These are phyloP conservation scores for Arachnomyces sp. DNA, from an alignment of 2,329 filamentous ascomycete species.

Conservation along the genomic window DNA sequence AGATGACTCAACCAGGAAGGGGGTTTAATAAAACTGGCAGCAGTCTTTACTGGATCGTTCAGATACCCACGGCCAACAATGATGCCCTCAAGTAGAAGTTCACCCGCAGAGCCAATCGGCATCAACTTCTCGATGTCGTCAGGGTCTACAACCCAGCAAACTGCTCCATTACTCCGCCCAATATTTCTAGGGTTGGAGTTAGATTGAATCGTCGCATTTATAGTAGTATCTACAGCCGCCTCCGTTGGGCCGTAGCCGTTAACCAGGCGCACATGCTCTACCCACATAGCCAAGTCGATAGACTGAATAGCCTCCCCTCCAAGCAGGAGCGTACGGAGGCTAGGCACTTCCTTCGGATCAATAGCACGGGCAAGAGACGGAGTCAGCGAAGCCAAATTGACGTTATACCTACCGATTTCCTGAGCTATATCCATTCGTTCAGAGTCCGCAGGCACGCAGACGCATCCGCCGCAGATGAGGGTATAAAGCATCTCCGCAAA, in stretches of 20 bases:
- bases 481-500: constrained; percentile 49
- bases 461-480: constrained; percentile 49
- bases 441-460: constrained; percentile 50
- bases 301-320: constrained; percentile 42
- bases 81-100: constrained; percentile 61
- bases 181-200: background rate
- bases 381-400: constrained; percentile 52
- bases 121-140: constrained; percentile 54
- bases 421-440: constrained; percentile 43
- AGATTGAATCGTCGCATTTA: background rate
- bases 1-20: background rate
- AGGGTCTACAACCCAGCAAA: constrained; percentile 14
- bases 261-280: constrained; percentile 27
- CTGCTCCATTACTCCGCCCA: constrained; percentile 1
- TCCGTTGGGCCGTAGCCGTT: constrained; percentile 22
- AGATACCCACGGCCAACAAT: constrained; percentile 64
- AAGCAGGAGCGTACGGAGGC: constrained; percentile 35
- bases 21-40: constrained; percentile 58
- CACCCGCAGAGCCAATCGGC: constrained; percentile 65
- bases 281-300: constrained; percentile 25
- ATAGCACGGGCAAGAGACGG: constrained; percentile 49
- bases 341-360: constrained; percentile 36
- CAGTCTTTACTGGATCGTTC: constrained; percentile 62
- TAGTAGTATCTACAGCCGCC: constrained; percentile 3
- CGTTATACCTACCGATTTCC: constrained; percentile 46